Percentiles rank a stretch among this genome's conserved stretches.
phyloP scores from a whole-genome alignment of 352 stramenopile species.

The Phytopythium delawarense region DNA sequence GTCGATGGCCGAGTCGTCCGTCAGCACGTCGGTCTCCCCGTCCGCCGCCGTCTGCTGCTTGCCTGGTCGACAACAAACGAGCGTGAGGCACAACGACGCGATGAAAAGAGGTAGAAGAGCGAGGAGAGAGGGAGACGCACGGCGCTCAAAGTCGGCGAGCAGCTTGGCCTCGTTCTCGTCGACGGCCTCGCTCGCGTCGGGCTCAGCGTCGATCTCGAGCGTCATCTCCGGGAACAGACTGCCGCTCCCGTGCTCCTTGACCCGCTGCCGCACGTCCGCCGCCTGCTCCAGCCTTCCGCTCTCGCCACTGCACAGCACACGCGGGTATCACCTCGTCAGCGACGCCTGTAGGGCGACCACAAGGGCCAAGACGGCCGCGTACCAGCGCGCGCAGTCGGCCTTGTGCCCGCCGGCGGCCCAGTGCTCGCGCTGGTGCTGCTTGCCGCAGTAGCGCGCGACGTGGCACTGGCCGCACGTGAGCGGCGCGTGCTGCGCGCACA shows the following conservation, averaged over 20 bases:
- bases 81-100: too few species aligned
- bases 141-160: conserved; percentile 63
- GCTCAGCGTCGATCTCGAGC: conserved; percentile 78
- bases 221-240: conserved; percentile 74
- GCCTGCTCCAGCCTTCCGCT: conserved; percentile 37
- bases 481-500: conserved; percentile 58
- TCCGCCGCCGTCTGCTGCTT: conserved; percentile 12
- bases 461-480: conserved; percentile 74
- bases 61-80: too few species aligned
- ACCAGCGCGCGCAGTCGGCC: conserved; percentile 54
- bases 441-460: conserved; percentile 75
- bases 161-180: conserved; percentile 78
- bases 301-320: conserved; percentile 22
- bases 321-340: background rate
- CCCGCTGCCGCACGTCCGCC: conserved; percentile 16
- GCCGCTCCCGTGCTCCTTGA: conserved; percentile 54
- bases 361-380: background rate
- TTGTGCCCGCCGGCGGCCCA: conserved; percentile 70
- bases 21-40: conserved; percentile 42
- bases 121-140: conserved; percentile 18
- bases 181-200: conserved; percentile 45
- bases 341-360: background rate
- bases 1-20: conserved; percentile 71
- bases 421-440: conserved; percentile 78
- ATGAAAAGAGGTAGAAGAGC: too few species aligned